These are phyloP conservation scores for Sordaria brevicollis DNA, from an alignment of 495 filamentous ascomycete species.

Conservation along the genomic window DNA sequence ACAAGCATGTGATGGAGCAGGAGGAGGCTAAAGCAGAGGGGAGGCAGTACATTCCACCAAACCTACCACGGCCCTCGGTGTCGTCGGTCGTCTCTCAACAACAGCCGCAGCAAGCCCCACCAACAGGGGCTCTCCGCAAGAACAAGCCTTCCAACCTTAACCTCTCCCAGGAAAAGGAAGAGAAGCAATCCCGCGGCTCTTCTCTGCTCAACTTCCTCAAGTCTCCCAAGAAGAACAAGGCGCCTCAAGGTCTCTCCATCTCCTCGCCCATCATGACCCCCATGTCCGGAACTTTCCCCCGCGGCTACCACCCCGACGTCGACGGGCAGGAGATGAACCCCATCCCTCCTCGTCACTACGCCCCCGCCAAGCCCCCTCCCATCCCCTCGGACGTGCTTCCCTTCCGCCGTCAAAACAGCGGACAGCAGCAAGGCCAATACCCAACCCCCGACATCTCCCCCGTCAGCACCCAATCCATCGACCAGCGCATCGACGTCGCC, in stretches of 20 bases:
- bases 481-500: conserved; percentile 34
- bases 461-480: conserved; percentile 36
- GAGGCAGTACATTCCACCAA: conserved; percentile 28
- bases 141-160: conserved; percentile 38
- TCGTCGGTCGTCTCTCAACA: conserved; percentile 23
- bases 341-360: conserved; percentile 41
- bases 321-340: conserved; percentile 41
- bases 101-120: conserved; percentile 6
- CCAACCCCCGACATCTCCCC: conserved; percentile 40
- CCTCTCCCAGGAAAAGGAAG: conserved; percentile 25
- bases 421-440: conserved; percentile 19
- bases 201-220: conserved; percentile 43
- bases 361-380: conserved; percentile 32
- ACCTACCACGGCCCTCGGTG: conserved; percentile 17
- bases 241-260: conserved; percentile 32
- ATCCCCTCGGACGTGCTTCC: conserved; percentile 33
- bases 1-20: conserved; percentile 83
- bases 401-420: conserved; percentile 22
- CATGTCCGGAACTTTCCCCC: conserved; percentile 40
- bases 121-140: conserved; percentile 22
- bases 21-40: conserved; percentile 53
- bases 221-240: conserved; percentile 38
- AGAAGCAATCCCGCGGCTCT: conserved; percentile 36
- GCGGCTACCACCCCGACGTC: conserved; percentile 9
- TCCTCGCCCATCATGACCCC: conserved; percentile 47